phyloP scores from a whole-genome alignment of 495 filamentous ascomycete species.

The Penicillium angulare region DNA sequence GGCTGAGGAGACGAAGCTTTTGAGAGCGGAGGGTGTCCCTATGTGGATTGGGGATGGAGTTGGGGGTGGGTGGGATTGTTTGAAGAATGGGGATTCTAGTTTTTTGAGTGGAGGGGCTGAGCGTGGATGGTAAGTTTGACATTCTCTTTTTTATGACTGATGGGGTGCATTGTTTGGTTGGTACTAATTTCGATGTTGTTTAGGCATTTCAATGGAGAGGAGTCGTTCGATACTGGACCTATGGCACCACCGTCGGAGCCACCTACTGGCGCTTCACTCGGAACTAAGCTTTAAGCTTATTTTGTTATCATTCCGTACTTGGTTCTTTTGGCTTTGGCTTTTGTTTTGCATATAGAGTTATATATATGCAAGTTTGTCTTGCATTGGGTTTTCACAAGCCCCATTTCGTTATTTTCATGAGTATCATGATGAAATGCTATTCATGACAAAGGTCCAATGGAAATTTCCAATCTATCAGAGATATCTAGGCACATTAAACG shows the following conservation, averaged over 20 bases:
- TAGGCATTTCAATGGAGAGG: conserved; percentile 76
- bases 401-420: too few relatives aligned
- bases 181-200: conserved; percentile 11
- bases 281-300: conserved; percentile 11
- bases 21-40: conserved; percentile 34
- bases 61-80: conserved; percentile 76
- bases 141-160: conserved; percentile 5
- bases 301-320: neutral
- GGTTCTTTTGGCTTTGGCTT: too few relatives aligned
- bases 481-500: too few relatives aligned
- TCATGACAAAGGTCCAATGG: neutral
- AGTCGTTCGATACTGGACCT: conserved; percentile 58
- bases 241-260: conserved; percentile 27
- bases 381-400: too few relatives aligned
- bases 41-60: conserved; percentile 67
- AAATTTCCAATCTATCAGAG: too few relatives aligned
- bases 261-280: too few relatives aligned
- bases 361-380: neutral
- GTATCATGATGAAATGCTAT: too few relatives aligned
- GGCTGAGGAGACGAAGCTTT: conserved; percentile 30
- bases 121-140: conserved; percentile 82
- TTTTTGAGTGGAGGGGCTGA: conserved; percentile 79
- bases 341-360: too few relatives aligned
- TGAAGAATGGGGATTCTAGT: conserved; percentile 76
- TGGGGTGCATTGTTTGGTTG: too few relatives aligned